Base-by-base conservation (phyloP, 2,329 filamentous ascomycete species). In the Neofusicoccum parvum region DNA sequence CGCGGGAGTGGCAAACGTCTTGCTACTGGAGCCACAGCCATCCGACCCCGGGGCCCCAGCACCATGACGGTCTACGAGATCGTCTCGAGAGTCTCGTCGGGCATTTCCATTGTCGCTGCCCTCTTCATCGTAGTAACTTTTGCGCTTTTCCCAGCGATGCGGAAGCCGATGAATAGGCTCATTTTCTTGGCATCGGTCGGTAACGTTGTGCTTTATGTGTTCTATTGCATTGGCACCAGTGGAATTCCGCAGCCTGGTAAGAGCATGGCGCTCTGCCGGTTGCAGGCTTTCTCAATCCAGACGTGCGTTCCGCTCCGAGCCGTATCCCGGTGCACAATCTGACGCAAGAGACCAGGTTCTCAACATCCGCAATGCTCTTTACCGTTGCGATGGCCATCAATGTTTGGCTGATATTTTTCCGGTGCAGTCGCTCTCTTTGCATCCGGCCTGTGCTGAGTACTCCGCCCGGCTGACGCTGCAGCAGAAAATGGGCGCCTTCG, bases 141-240 rank as follows among this genome's bases (percentile, higher is more conserved):
- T 73, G 78, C 86, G 36, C 76, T 78, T 15, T 91, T 88, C 36
- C 83, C 82, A n/a, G 83, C 84, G 5, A 94, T 95, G 74, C 90
- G 91, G 72, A 94, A 93, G 73, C 90, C 92, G 15, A 93, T 95
- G 79, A 95, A 95, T 73, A 85, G 92, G 17, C 83, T 96, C 0
- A 88, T 94, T 7, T 94, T 95, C 76, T 94, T 90, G 75, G 91
- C 92, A 7, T 90, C 90, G 0, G 90, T 91, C 72, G 92, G 92
- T 6, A 96, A 96, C 72, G 83, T 94, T 70, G 82, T 93, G 77
- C 87, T 87, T 67, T 94, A 92, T 74, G 84, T 92, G 17, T 91
- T 88, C 1, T 92, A 91, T 0, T 77, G 94, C 37, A 92, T 94
- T 72, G 88, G 90, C 0, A 84, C 85, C 39, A 82, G 84, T 0